Conservation (phyloP, 1,284 basidiomycete genomes). For the Omphalotus olearius region DNA sequence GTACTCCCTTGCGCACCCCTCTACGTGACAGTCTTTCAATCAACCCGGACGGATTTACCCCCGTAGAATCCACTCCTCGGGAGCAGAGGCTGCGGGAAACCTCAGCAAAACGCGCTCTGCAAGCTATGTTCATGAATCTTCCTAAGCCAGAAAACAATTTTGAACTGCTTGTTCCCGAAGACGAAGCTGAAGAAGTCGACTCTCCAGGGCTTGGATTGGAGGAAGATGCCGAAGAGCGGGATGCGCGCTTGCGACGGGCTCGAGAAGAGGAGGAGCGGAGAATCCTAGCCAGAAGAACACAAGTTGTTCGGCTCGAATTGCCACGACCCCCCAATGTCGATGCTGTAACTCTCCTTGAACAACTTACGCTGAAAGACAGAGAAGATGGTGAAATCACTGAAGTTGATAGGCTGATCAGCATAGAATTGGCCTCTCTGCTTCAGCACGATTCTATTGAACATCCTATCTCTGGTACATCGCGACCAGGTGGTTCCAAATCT, state of each 20-base stretch:
- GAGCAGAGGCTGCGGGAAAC: slow-evolving; percentile 63
- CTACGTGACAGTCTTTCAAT: slow-evolving; percentile 89
- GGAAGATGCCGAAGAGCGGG: slow-evolving; percentile 92
- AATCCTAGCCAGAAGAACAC: slow-evolving; percentile 77
- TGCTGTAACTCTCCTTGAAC: slow-evolving; percentile 55
- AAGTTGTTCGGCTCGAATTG: slow-evolving; percentile 78
- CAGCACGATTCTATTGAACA: slow-evolving; percentile 87
- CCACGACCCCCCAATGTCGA: slow-evolving; percentile 89
- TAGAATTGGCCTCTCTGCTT: slow-evolving; percentile 78
- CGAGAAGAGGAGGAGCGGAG: slow-evolving; percentile 78
- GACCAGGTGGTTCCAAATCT: slow-evolving; percentile 72
- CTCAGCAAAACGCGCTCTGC: slow-evolving; percentile 69
- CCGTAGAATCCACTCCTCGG: slow-evolving; percentile 66
- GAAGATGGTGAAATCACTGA: slow-evolving; percentile 44
- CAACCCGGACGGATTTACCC: slow-evolving; percentile 65
- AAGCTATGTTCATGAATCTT: slow-evolving; percentile 79
- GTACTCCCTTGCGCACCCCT: slow-evolving; percentile 87
- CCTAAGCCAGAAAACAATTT: slow-evolving; percentile 98
- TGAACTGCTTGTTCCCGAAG: slow-evolving; percentile 88
- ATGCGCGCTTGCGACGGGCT: slow-evolving; percentile 68
- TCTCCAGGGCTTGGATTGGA: slow-evolving; percentile 45
- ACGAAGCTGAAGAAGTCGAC: slow-evolving; percentile 63
- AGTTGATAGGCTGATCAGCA: slow-evolving; percentile 68
- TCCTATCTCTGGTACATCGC: slow-evolving; percentile 86
- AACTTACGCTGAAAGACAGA: slow-evolving; percentile 52